Conservation (phyloP, 2,329 filamentous ascomycete genomes). For the Thyridium curvatum region DNA sequence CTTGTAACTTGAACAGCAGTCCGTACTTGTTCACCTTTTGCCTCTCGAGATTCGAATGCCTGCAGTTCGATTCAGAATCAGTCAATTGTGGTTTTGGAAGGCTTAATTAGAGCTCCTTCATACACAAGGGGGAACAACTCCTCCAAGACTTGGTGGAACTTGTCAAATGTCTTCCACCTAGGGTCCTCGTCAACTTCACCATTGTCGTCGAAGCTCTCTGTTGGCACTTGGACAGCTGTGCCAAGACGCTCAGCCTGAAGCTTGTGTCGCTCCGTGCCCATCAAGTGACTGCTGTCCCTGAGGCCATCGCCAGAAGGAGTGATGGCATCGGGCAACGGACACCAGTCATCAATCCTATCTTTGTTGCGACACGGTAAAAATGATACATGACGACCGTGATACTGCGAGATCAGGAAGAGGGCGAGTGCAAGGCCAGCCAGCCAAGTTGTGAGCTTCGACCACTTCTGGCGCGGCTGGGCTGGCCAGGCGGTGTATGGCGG, state of each 20-base stretch:
- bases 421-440: no score
- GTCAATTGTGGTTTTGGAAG: no score
- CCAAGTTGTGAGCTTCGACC: conserved; percentile 4
- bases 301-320: conserved; percentile 7
- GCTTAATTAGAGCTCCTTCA: no score
- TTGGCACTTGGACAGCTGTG: conserved; percentile 10
- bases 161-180: conserved; percentile 9
- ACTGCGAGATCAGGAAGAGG: background rate
- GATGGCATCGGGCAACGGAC: conserved; percentile 8
- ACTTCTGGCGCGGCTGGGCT: background rate
- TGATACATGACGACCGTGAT: conserved; percentile 3
- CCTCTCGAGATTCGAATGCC: conserved; percentile 16
- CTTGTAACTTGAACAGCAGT: conserved; percentile 52
- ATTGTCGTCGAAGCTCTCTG: conserved; percentile 13
- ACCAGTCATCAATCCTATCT: conserved; percentile 8
- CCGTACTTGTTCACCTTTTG: conserved; percentile 58
- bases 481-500: background rate
- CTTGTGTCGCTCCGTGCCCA: conserved; percentile 3
- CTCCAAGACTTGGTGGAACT: conserved; percentile 8
- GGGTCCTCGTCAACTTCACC: conserved; percentile 11
- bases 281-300: conserved; percentile 9
- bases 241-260: conserved; percentile 6
- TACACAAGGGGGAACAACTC: conserved; percentile 9
- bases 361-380: background rate
- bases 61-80: background rate